Conservation (phyloP, 2,329 filamentous ascomycete genomes). For the Pseudogymnoascus pannorum region DNA sequence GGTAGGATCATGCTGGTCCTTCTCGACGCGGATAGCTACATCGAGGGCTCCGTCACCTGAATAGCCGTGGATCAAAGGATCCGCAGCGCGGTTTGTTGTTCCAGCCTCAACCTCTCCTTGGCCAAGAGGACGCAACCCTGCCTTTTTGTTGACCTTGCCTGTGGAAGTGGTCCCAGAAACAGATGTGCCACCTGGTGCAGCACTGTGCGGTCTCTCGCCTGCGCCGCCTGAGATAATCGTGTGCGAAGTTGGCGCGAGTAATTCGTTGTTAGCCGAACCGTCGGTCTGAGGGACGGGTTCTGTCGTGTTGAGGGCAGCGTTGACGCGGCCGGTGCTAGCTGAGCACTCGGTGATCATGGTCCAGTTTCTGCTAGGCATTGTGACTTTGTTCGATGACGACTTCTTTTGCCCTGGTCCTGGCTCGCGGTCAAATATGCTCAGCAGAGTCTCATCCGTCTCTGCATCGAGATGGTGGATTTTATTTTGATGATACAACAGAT, state of each 20-base stretch:
- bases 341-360: constrained; percentile 84
- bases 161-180: not conserved
- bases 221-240: constrained; percentile 29
- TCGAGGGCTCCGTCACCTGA: constrained; percentile 60
- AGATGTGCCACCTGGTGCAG: not conserved
- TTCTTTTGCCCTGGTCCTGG: constrained; percentile 73
- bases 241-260: constrained; percentile 48
- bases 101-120: constrained; percentile 71
- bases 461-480: constrained; percentile 64
- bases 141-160: constrained; percentile 46
- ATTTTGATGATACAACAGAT: constrained; percentile 84
- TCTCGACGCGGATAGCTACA: constrained; percentile 78
- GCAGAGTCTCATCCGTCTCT: constrained; percentile 84
- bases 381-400: constrained; percentile 68
- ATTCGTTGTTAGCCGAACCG: not conserved
- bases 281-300: not conserved
- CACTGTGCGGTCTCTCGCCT: not conserved
- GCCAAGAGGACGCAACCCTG: constrained; percentile 67
- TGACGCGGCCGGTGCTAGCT: constrained; percentile 41
- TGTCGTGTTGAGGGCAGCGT: constrained; percentile 16
- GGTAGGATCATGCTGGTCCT: constrained; percentile 71
- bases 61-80: constrained; percentile 45
- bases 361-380: constrained; percentile 90
- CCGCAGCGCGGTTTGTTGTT: constrained; percentile 67
- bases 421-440: constrained; percentile 86